Percentiles rank a stretch among this genome's conserved stretches.
These are phyloP conservation scores for Venturia nashicola DNA, from an alignment of 2,329 filamentous ascomycete genomes.

Conservation along the genomic window DNA sequence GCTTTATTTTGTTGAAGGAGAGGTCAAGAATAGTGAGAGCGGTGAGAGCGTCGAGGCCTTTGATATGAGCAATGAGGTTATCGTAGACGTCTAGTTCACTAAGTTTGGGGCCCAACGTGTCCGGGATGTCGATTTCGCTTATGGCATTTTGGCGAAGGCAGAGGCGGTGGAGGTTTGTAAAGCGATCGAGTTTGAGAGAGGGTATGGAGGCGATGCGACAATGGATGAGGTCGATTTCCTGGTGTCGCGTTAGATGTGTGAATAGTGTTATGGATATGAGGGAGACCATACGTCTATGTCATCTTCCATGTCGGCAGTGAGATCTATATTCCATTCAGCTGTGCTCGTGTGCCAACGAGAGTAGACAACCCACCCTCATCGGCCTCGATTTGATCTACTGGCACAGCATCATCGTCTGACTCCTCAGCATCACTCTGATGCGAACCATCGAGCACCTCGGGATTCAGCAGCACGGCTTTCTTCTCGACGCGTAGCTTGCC, in stretches of 20 bases:
- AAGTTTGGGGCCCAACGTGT: constrained; percentile 51
- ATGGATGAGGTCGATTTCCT: constrained; percentile 87
- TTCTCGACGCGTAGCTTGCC: constrained; percentile 68
- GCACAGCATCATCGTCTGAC: constrained; percentile 57
- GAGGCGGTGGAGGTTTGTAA: constrained; percentile 60
- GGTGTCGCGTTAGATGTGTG: not conserved
- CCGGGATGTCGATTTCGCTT: constrained; percentile 58
- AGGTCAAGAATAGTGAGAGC: constrained; percentile 73
- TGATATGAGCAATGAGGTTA: constrained; percentile 81
- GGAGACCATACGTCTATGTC: constrained; percentile 32
- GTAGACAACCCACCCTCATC: constrained; percentile 54
- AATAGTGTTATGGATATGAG: no score
- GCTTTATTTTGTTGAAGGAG: constrained; percentile 98
- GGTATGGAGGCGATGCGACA: constrained; percentile 69
- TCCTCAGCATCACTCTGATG: constrained; percentile 73
- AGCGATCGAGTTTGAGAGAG: constrained; percentile 70
- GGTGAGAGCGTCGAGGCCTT: constrained; percentile 65
- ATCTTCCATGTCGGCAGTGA: constrained; percentile 45
- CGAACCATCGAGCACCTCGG: constrained; percentile 63
- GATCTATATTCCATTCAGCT: constrained; percentile 28
- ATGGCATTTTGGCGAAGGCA: constrained; percentile 92
- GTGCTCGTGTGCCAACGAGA: not conserved
- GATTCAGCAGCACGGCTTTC: constrained; percentile 57
- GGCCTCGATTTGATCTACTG: constrained; percentile 62
- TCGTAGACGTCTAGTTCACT: constrained; percentile 91